Conservation (phyloP, 2,329 filamentous ascomycete species). For the Diaporthe humulicola region DNA sequence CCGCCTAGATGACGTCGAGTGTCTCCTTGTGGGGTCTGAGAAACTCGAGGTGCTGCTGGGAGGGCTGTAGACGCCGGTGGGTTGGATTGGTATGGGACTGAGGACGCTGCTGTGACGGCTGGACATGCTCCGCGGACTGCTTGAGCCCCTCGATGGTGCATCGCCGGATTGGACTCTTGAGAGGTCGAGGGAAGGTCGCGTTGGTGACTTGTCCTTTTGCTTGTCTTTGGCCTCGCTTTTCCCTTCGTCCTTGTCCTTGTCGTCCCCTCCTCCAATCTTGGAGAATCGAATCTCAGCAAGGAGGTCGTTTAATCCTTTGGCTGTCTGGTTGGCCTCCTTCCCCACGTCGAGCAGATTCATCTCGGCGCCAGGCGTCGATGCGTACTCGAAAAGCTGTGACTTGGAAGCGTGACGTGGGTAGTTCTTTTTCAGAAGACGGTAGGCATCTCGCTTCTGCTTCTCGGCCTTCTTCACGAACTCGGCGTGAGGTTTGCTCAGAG, state of each 20-base stretch:
- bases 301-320: constrained; percentile 24
- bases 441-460: constrained; percentile 7
- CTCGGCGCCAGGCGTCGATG: constrained; percentile 25
- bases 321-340: constrained; percentile 35
- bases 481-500: constrained; percentile 4
- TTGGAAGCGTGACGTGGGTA: constrained; percentile 9
- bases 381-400: constrained; percentile 13
- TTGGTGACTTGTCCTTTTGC: background rate
- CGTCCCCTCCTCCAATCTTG: constrained; percentile 16
- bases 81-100: constrained; percentile 11
- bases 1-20: constrained; percentile 10
- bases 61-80: constrained; percentile 8
- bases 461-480: constrained; percentile 20
- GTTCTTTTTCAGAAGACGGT: background rate
- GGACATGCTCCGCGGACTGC: constrained; percentile 24
- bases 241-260: background rate
- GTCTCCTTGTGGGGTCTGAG: background rate
- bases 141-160: constrained; percentile 3
- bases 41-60: constrained; percentile 16
- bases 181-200: background rate
- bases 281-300: constrained; percentile 35
- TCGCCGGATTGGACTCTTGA: background rate
- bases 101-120: constrained; percentile 15
- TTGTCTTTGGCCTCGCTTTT: background rate
- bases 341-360: constrained; percentile 33